Base-by-base conservation (phyloP, 176 grass and related monocot species). In the Eremochloa ophiuroides region DNA sequence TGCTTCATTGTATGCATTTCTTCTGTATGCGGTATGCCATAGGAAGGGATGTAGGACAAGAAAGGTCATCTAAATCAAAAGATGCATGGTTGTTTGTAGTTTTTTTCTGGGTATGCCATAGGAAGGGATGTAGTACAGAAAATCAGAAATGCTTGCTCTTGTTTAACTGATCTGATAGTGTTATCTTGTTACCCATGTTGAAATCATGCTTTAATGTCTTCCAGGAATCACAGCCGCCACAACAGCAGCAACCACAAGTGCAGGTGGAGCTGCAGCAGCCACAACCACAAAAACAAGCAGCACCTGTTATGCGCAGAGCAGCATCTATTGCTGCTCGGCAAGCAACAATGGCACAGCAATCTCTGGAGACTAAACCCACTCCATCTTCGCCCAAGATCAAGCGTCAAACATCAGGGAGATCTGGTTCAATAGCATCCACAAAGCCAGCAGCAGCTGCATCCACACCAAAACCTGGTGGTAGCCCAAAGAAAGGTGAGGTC, bases 361-460 rank as follows among this genome's bases (percentile, higher is more conserved):
- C 69, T 66, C 81, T 83, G 78, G 88, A 82, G 48, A 75, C 76
- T 44, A 84, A 87, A 69, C 51, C 59, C 25, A 7, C 48, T 61
- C 70, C 87, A 42, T 81, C 84, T 29, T 88, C 84, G 68, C 86
- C 86, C 10, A 86, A 82, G 92, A 71, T 94, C 87, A 91, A 79
- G 74, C 87, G 87, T 10, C 87, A 91, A 78, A 30, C 68, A 61
- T 89, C 89, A 70, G 53, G 46, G n/a, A 91, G 73, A 56, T 47
- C 84, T 73, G 55, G 68, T 71, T 35, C 81, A 68, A 37, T 82
- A 27, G 60, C 81, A 61, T 84, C 84, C 6, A 33, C 39, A 62
- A 93, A 93, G 75, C 33, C 56, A 0, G 56, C 16, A 13, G 2
- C 79, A 22, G 77, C 83, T 77, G 40, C 48, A 25, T 20, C 75